Evolutionary conservation across 192 early-diverging fungal genomes (phyloP).

Genomic region (Podochytrium sp.): DNA sequence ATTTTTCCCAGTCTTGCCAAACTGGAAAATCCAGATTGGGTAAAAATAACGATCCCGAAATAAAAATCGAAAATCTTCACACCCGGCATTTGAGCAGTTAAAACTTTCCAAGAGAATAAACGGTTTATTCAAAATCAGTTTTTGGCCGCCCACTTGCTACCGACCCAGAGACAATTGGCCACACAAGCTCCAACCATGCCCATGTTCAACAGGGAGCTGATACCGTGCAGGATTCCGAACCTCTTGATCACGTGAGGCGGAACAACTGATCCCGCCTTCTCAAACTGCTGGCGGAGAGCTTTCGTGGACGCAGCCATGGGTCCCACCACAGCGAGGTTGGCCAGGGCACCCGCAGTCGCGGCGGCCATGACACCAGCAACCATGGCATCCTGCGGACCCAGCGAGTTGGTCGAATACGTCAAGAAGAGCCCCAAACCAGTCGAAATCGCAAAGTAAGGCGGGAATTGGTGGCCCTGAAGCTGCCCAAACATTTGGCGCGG

Average conservation of each 20-base stretch:
- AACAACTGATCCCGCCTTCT: constrained; percentile 4
- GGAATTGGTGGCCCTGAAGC: constrained; percentile 27
- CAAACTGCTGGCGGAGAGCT: constrained; percentile 1
- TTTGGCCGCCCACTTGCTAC: constrained; percentile 2
- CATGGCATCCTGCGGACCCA: not conserved
- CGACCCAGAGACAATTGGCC: not conserved
- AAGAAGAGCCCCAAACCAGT: not conserved
- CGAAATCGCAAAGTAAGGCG: constrained; percentile 21
- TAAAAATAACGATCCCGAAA: too few species aligned
- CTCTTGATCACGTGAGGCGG: not conserved
- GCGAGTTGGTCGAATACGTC: constrained; percentile 22
- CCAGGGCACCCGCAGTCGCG: not conserved
- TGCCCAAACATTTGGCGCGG: constrained; percentile 9
- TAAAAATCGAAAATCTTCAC: too few species aligned
- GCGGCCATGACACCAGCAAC: not conserved
- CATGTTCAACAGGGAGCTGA: constrained; percentile 6
- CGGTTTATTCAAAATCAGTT: too few species aligned
- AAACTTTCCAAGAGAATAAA: too few species aligned
- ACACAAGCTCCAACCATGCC: not conserved
- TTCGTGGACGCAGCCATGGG: not conserved
- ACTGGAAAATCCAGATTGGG: too few species aligned
- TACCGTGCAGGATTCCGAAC: constrained; percentile 12
- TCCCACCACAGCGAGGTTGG: constrained; percentile 6
- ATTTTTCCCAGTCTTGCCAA: too few species aligned
- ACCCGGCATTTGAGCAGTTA: too few species aligned